Conservation (phyloP, 495 filamentous ascomycete species). For the Penicillium silybi region DNA sequence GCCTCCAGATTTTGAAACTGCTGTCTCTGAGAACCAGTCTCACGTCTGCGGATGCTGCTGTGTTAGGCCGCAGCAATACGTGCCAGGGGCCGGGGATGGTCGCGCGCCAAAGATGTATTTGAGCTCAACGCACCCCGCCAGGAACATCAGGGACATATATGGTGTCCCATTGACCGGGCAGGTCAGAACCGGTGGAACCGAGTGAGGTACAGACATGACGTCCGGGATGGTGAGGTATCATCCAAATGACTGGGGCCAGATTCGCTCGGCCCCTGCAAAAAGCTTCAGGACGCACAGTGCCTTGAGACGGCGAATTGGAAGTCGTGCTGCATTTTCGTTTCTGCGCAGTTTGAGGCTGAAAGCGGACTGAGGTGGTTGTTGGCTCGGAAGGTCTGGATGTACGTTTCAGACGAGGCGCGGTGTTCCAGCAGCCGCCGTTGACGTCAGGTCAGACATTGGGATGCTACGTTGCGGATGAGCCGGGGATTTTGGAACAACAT, state of each 20-base stretch:
- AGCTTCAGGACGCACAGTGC: neutral
- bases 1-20: neutral
- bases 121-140: neutral
- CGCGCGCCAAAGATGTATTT: neutral
- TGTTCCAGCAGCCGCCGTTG: constrained; percentile 33
- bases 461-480: constrained; percentile 5
- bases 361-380: constrained; percentile 5
- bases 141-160: neutral
- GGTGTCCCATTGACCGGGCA: neutral
- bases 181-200: neutral
- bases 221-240: neutral
- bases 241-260: neutral
- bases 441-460: constrained; percentile 21
- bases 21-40: neutral
- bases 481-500: neutral
- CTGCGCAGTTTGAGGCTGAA: constrained; percentile 7
- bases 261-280: neutral
- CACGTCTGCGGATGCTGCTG: neutral
- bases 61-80: neutral
- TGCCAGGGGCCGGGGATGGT: neutral
- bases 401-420: constrained; percentile 18
- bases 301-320: neutral
- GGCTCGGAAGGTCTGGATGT: constrained; percentile 12
- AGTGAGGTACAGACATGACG: constrained; percentile 3
- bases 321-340: neutral